These are phyloP conservation scores for Coemansia sp. DNA, from an alignment of 192 early-diverging fungal genomes.

Conservation along the genomic window DNA sequence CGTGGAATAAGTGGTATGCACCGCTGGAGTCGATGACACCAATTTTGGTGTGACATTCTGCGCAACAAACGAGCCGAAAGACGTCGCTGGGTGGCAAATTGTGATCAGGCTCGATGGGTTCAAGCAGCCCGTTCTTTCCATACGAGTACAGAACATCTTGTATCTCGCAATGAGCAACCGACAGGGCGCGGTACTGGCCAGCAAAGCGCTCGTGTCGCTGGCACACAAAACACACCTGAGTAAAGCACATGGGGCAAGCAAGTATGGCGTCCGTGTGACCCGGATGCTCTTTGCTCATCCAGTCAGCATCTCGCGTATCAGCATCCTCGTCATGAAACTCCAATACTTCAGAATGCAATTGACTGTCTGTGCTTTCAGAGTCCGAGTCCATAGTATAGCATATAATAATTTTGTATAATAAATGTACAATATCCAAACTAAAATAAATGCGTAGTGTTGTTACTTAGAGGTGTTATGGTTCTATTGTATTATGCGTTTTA, in stretches of 20 bases:
- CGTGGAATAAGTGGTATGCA: slow-evolving; percentile 44
- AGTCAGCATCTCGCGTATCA: slow-evolving; percentile 24
- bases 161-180: slow-evolving; percentile 22
- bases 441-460: too few species aligned
- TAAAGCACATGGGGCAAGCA: slow-evolving; percentile 43
- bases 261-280: slow-evolving; percentile 44
- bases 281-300: slow-evolving; percentile 20
- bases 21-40: slow-evolving; percentile 30
- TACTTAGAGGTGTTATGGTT: slow-evolving; percentile 9
- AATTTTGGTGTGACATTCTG: slow-evolving; percentile 29
- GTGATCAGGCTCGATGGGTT: background rate
- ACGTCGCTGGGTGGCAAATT: slow-evolving; percentile 2
- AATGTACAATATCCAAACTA: background rate
- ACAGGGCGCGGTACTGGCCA: slow-evolving; percentile 38
- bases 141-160: slow-evolving; percentile 16
- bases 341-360: too few species aligned
- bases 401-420: background rate
- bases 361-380: background rate
- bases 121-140: slow-evolving; percentile 16
- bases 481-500: background rate
- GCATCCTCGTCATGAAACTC: slow-evolving; percentile 27
- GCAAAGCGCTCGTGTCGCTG: slow-evolving; percentile 27
- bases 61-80: slow-evolving; percentile 30
- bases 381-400: background rate
- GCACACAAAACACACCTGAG: slow-evolving; percentile 48